phyloP scores from a whole-genome alignment of 768 basidiomycete genomes.

The Lanmaoa rubissima region DNA sequence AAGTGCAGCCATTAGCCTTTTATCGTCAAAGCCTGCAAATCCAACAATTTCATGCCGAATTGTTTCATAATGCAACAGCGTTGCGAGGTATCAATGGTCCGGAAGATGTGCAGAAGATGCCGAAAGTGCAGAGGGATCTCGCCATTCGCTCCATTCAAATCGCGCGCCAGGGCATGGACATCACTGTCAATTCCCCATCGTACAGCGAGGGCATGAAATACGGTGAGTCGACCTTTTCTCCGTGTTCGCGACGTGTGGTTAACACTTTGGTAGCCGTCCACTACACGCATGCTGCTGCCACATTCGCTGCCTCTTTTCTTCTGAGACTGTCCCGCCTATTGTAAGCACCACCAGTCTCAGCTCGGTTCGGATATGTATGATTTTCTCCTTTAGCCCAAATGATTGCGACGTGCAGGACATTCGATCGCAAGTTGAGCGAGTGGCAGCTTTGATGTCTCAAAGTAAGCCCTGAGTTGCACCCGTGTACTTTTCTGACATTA shows the following conservation, averaged over 20 bases:
- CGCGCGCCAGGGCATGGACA: slow-evolving; percentile 76
- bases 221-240: slow-evolving; percentile 45
- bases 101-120: slow-evolving; percentile 85
- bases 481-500: slow-evolving; percentile 6
- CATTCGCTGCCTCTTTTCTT: slow-evolving; percentile 89
- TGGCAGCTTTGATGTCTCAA: slow-evolving; percentile 73
- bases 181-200: slow-evolving; percentile 78
- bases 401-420: slow-evolving; percentile 79
- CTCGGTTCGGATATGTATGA: neutral
- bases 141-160: slow-evolving; percentile 83
- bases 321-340: slow-evolving; percentile 85
- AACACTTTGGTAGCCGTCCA: slow-evolving; percentile 61
- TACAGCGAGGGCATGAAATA: slow-evolving; percentile 94
- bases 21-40: slow-evolving; percentile 87
- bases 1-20: slow-evolving; percentile 53
- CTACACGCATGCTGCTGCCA: slow-evolving; percentile 89
- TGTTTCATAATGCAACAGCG: slow-evolving; percentile 83
- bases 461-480: slow-evolving; percentile 46
- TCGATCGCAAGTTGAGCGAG: slow-evolving; percentile 71
- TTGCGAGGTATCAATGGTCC: slow-evolving; percentile 81
- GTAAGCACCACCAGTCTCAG: slow-evolving; percentile 44
- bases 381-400: slow-evolving; percentile 56
- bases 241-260: neutral
- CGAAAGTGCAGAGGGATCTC: slow-evolving; percentile 68
- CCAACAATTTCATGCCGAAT: slow-evolving; percentile 82